A percentile compares a stretch with the other conserved stretches of the same genome.
phyloP scores from a whole-genome alignment of 257 asterid species.

The Galeopsis tetrahit region DNA sequence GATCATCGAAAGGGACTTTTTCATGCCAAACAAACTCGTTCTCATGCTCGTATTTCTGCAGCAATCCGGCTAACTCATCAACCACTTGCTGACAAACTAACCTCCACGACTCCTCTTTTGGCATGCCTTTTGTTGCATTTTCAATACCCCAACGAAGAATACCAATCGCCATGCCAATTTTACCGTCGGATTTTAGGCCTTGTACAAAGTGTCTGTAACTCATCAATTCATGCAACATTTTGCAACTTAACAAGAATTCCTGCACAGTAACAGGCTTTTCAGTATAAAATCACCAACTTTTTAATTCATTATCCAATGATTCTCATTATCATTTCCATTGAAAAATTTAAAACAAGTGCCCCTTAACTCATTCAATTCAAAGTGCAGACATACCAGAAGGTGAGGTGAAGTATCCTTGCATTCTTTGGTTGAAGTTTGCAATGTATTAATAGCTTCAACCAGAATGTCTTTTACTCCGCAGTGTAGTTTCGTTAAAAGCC shows the following conservation, averaged over 20 bases:
- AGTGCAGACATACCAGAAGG: constrained; percentile 44
- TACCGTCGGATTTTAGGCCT: constrained; percentile 49
- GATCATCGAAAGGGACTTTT: constrained; percentile 41
- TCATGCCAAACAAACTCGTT: constrained; percentile 67
- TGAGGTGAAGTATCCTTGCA: constrained; percentile 58
- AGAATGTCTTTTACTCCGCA: constrained; percentile 58
- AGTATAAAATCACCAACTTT: background rate
- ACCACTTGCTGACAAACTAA: constrained; percentile 40
- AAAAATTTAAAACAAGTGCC: too few relatives aligned
- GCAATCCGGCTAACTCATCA: constrained; percentile 43
- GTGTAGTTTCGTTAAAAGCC: constrained; percentile 67
- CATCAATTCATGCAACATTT: constrained; percentile 52
- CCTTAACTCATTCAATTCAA: background rate
- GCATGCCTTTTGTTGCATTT: constrained; percentile 41
- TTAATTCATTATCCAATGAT: too few relatives aligned
- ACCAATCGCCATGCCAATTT: constrained; percentile 56
- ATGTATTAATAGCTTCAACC: constrained; percentile 49
- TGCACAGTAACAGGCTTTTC: constrained; percentile 29
- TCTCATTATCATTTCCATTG: too few relatives aligned
- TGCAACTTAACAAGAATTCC: constrained; percentile 56
- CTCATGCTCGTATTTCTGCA: constrained; percentile 60
- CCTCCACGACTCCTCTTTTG: constrained; percentile 61
- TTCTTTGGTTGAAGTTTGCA: constrained; percentile 43
- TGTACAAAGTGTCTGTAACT: constrained; percentile 55
- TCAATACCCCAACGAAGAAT: constrained; percentile 52